phyloP scores from a whole-genome alignment of 108 stramenopile species.

The Cyclotella atomus region DNA sequence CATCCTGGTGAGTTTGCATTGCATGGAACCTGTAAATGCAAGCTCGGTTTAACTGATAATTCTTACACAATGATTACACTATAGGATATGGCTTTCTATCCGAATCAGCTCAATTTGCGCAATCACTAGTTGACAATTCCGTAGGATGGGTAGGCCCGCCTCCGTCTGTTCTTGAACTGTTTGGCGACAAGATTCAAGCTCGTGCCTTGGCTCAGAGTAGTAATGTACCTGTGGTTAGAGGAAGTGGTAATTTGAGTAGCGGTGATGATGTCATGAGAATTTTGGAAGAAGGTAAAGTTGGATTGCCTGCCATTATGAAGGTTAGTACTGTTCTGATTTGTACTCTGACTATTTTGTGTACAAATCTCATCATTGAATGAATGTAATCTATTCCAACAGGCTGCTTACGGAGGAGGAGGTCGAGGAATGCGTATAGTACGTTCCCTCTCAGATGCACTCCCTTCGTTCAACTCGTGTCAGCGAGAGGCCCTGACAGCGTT shows the following conservation, averaged over 20 bases:
- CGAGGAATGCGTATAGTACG: slow-evolving; percentile 95
- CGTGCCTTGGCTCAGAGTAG: slow-evolving; percentile 71
- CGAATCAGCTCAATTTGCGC: slow-evolving; percentile 90
- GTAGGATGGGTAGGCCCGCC: slow-evolving; percentile 90
- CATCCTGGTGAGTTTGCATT: slow-evolving; percentile 59
- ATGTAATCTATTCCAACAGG: slow-evolving; percentile 76
- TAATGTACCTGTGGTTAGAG: slow-evolving; percentile 90
- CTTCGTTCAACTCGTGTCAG: slow-evolving; percentile 70
- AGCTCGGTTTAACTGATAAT: background rate
- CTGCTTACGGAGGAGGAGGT: slow-evolving; percentile 94
- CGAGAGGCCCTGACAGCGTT: slow-evolving; percentile 79
- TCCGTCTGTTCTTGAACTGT: slow-evolving; percentile 69
- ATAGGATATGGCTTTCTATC: slow-evolving; percentile 87
- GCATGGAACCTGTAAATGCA: background rate
- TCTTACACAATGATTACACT: slow-evolving; percentile 1
- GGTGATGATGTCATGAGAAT: slow-evolving; percentile 35
- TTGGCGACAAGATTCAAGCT: slow-evolving; percentile 91
- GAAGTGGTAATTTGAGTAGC: slow-evolving; percentile 61
- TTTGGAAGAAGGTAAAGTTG: slow-evolving; percentile 36
- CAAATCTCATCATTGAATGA: slow-evolving; percentile 4
- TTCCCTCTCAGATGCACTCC: slow-evolving; percentile 59
- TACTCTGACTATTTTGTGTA: background rate
- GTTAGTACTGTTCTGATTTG: background rate
- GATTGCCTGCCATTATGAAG: slow-evolving; percentile 53
- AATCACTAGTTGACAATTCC: slow-evolving; percentile 50